Percentiles rank a stretch among this genome's conserved stretches.
phyloP scores from a whole-genome alignment of 2,329 filamentous ascomycete genomes.

The Delphinella strobiligena region DNA sequence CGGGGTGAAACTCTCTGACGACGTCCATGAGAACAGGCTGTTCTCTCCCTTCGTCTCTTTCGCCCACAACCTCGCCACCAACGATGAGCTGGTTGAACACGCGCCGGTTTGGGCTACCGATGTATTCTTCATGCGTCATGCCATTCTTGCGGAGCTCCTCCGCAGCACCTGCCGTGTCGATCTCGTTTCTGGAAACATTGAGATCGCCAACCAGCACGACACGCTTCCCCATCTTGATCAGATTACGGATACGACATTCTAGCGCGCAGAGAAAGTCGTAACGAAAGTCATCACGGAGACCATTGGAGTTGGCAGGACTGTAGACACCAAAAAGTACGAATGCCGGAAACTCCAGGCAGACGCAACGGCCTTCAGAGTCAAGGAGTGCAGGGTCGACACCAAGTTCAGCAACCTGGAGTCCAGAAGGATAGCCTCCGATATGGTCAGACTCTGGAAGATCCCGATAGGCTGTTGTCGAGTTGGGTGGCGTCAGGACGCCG shows the following conservation, averaged over 20 bases:
- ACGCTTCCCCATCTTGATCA: constrained; percentile 66
- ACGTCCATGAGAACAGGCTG: constrained; percentile 69
- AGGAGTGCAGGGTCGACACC: constrained; percentile 57
- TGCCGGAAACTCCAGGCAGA: constrained; percentile 84
- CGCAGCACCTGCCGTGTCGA: constrained; percentile 64
- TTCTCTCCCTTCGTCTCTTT: constrained; percentile 58
- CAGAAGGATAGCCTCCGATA: constrained; percentile 78
- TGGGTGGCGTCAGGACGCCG: constrained; percentile 64
- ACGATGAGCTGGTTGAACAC: constrained; percentile 79
- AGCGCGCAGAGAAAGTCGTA: constrained; percentile 67
- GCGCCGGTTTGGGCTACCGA: constrained; percentile 58
- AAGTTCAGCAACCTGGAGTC: constrained; percentile 52
- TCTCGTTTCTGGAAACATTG: constrained; percentile 59
- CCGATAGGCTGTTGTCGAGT: constrained; percentile 57
- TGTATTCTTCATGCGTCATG: constrained; percentile 57
- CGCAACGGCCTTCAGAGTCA: constrained; percentile 84
- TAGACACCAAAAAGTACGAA: constrained; percentile 92
- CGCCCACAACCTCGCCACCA: constrained; percentile 54
- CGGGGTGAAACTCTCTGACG: constrained; percentile 67
- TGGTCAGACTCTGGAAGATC: constrained; percentile 61
- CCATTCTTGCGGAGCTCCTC: constrained; percentile 62
- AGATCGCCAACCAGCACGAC: constrained; percentile 81
- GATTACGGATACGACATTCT: constrained; percentile 73
- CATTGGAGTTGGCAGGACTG: constrained; percentile 79
- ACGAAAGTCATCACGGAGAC: constrained; percentile 71